Evolutionary conservation across 1,284 basidiomycete genomes (phyloP), one percentile per base, ranked within the genome.

Genomic region (Pholiota adiposa): DNA sequence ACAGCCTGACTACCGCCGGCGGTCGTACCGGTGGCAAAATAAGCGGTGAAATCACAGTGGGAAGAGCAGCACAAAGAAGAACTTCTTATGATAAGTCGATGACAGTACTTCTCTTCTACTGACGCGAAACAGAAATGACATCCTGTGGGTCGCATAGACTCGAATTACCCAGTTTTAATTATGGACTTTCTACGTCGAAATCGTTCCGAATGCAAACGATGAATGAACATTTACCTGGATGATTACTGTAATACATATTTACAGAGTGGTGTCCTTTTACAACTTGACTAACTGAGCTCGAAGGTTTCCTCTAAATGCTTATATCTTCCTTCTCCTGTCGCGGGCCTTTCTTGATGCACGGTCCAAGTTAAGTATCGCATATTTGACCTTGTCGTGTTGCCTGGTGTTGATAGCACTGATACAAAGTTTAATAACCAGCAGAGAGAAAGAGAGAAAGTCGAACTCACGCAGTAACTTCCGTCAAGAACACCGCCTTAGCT

Each of bases 321-420:
- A 64, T 64, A 79, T 70, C 52, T 76, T 75, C 63, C 87, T 80
- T 66, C 89, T 79, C 68, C 90, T 80, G 61, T 91, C 89, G 36
- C 88, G 82, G 54, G 83, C 80, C 71, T 89, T 91, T 54, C 87
- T 81, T 33, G 88, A 88, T 18, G 84, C 82, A 55, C 89, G 81
- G 68, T 89, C 86, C 48, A 92, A 77, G 19, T 75, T 68, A 43
- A 88, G 74, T 59, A 94, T 81, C 0, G 89, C 87, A 66, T 90
- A 88, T 74, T 94, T 95, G 62, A 93, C 87, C 69, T 88, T 89
- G 70, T 94, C 91, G 60, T 83, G 84, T 69, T 92, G 84, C 56
- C 80, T 78, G 1, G 77, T 75, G 59, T 84, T 84, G 54, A 93
- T 75, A 2, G 88, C 83, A 60, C 93, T 93, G 68, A 50, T n/a